Percentiles rank a stretch among this genome's conserved stretches.
Evolutionary conservation across 73 alveolate species (phyloP).

Genomic region (Tetrahymena elliotti): DNA sequence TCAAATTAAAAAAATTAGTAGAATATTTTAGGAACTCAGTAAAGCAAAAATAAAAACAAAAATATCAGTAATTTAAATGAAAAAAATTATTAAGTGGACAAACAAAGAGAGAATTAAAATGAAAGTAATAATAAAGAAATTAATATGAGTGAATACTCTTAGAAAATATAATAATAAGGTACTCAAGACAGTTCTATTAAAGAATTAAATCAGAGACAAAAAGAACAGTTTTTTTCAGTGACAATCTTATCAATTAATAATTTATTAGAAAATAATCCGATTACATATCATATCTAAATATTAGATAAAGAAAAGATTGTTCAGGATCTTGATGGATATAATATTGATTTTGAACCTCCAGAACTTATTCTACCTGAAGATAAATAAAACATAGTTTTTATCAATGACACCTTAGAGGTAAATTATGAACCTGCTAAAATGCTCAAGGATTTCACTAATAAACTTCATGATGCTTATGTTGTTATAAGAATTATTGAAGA

Average conservation of each 20-base stretch:
- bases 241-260: not conserved
- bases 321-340: not conserved
- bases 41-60: too few relatives aligned
- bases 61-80: too few relatives aligned
- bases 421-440: not conserved
- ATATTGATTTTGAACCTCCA: not conserved
- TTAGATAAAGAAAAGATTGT: not conserved
- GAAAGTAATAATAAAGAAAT: not conserved
- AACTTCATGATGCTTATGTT: not conserved
- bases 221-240: not conserved
- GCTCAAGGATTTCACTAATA: not conserved
- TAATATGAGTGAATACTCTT: not conserved
- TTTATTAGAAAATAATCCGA: not conserved
- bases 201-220: not conserved
- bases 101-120: not conserved
- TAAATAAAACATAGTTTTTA: not conserved
- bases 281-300: not conserved
- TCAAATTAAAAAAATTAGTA: too few relatives aligned
- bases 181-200: not conserved
- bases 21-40: not conserved
- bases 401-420: not conserved
- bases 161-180: not conserved
- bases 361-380: not conserved
- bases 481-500: not conserved
- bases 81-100: not conserved